These are phyloP conservation scores for Trametes sanguinea DNA, from an alignment of 768 basidiomycete species.

Conservation along the genomic window DNA sequence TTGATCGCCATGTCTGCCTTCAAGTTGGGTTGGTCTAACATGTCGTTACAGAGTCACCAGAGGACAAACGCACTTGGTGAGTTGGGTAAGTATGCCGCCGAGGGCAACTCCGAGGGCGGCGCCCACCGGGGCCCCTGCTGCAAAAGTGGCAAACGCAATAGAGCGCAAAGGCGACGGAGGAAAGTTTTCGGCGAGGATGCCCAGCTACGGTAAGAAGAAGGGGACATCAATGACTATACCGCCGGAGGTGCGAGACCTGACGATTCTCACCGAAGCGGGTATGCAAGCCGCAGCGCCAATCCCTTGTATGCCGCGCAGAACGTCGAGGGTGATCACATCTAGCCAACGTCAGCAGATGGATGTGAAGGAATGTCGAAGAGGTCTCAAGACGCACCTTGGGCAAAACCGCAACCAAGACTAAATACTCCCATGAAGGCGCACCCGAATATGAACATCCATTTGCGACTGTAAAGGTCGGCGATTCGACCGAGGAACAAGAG, in stretches of 20 bases:
- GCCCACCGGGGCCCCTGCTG: conserved; percentile 84
- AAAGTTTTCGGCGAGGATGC: conserved; percentile 81
- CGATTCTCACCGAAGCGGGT: no score
- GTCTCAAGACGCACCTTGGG: conserved; percentile 42
- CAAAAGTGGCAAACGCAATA: conserved; percentile 79
- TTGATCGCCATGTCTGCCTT: conserved; percentile 64
- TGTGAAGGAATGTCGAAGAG: not conserved
- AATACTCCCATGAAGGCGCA: conserved; percentile 54
- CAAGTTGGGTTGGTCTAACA: not conserved
- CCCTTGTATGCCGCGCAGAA: conserved; percentile 70
- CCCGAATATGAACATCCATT: conserved; percentile 64
- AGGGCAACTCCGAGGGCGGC: conserved; percentile 67
- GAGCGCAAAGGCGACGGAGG: conserved; percentile 67
- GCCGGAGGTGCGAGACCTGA: no score
- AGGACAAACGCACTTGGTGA: conserved; percentile 33
- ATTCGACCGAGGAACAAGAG: conserved; percentile 77
- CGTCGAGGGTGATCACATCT: conserved; percentile 63
- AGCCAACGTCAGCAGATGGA: not conserved
- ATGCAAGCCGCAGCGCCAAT: no score
- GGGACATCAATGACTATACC: conserved; percentile 37
- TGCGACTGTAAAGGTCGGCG: conserved; percentile 79
- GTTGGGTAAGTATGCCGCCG: conserved; percentile 62
- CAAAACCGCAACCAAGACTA: conserved; percentile 66
- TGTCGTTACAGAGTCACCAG: no score
- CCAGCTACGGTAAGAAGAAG: conserved; percentile 40